Conservation (phyloP, 108 stramenopile genomes). For the Pseudonitzschia pungens region DNA sequence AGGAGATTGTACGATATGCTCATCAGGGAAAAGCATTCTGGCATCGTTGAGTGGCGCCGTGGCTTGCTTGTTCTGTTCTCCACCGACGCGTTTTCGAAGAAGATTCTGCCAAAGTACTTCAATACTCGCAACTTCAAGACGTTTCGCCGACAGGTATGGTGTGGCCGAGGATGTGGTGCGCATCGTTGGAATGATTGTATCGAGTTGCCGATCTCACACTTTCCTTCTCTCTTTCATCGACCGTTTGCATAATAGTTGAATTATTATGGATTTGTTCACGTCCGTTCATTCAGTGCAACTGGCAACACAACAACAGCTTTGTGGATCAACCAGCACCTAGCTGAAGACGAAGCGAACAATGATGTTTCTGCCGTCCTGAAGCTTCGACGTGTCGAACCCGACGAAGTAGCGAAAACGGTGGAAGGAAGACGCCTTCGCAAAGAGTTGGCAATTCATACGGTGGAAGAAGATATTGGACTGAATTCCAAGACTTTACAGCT, state of each 20-base stretch:
- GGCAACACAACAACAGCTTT: conserved; percentile 70
- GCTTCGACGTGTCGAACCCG: conserved; percentile 76
- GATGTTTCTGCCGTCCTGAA: conserved; percentile 68
- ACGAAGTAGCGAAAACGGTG: conserved; percentile 71
- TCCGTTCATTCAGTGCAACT: conserved; percentile 67
- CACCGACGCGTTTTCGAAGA: conserved; percentile 79
- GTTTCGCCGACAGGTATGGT: conserved; percentile 77
- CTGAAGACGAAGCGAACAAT: conserved; percentile 45
- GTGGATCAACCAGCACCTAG: conserved; percentile 84
- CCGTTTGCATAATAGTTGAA: conserved; percentile 37
- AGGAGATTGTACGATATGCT: conserved; percentile 83
- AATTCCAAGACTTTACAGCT: conserved; percentile 45
- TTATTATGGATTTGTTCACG: conserved; percentile 90
- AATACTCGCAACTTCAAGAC: conserved; percentile 93
- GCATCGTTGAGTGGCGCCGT: conserved; percentile 82
- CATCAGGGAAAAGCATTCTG: conserved; percentile 55
- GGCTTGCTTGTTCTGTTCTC: conserved; percentile 85
- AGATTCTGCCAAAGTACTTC: conserved; percentile 89
- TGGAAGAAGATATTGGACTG: conserved; percentile 76
- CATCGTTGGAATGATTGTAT: not conserved
- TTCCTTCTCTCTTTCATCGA: not conserved
- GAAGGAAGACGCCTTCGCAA: conserved; percentile 77
- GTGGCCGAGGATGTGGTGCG: not conserved
- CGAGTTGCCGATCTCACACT: not conserved
- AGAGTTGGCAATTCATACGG: conserved; percentile 63